A percentile compares a stretch with the other conserved stretches of the same genome.
phyloP scores from a whole-genome alignment of 2,329 filamentous ascomycete species.

The Ascochyta fabae region DNA sequence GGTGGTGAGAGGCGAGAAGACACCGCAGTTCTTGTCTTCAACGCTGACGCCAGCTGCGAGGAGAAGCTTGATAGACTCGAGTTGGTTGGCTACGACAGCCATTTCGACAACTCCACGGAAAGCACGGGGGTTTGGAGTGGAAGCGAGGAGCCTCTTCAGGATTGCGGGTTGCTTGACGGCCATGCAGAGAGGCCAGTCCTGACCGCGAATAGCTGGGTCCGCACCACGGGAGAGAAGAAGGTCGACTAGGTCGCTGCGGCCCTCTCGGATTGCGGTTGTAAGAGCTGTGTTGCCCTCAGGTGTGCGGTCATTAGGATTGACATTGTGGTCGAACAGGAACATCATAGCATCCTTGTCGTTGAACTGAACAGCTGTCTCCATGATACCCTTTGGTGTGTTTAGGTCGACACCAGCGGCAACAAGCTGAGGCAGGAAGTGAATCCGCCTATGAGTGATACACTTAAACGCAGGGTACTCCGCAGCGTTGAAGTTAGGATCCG shows the following conservation, averaged over 20 bases:
- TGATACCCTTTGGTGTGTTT: slow-evolving; percentile 66
- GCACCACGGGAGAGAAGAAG: slow-evolving; percentile 64
- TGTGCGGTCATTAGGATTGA: slow-evolving; percentile 66
- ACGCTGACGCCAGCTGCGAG: slow-evolving; percentile 69
- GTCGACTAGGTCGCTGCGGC: slow-evolving; percentile 65
- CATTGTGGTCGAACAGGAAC: slow-evolving; percentile 66
- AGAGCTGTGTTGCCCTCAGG: slow-evolving; percentile 66
- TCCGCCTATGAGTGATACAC: slow-evolving; percentile 69
- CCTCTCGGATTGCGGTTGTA: slow-evolving; percentile 69
- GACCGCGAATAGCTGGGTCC: slow-evolving; percentile 67
- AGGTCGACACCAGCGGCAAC: slow-evolving; percentile 65
- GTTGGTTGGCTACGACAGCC: slow-evolving; percentile 70
- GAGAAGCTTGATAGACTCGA: slow-evolving; percentile 71
- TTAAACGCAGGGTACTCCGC: slow-evolving; percentile 72
- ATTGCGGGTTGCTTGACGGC: slow-evolving; percentile 67
- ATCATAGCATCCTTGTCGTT: slow-evolving; percentile 67
- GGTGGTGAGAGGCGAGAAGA: slow-evolving; percentile 73
- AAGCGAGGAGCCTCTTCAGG: slow-evolving; percentile 62
- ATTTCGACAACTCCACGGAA: slow-evolving; percentile 73
- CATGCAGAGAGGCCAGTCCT: slow-evolving; percentile 76
- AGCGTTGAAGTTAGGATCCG: slow-evolving; percentile 61
- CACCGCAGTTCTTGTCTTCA: slow-evolving; percentile 74
- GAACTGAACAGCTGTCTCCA: slow-evolving; percentile 67
- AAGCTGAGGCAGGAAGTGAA: slow-evolving; percentile 66
- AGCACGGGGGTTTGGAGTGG: slow-evolving; percentile 64